Evolutionary conservation across 768 basidiomycete genomes (phyloP), one percentile per base, ranked within the genome.

Genomic region (Amyloporia xantha): DNA sequence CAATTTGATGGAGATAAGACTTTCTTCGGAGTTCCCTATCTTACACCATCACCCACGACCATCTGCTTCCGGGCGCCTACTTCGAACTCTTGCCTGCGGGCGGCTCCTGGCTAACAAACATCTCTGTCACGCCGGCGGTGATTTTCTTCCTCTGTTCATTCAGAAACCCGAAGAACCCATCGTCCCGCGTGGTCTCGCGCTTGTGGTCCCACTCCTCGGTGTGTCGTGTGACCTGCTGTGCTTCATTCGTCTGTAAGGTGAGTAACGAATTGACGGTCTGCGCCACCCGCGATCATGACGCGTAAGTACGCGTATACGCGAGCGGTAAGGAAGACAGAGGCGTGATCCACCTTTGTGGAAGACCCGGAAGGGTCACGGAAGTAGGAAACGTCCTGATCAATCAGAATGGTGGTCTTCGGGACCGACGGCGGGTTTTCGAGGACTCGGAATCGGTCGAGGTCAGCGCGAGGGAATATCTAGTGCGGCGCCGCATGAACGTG

Each of bases 321-420:
- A 15, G 9, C 30, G 30, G 15, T 15, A 33, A 33, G 15, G 30
- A 15, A 33, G n/a, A n/a, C n/a, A 7, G 30, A 33, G 15, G 30
- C 30, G 15, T 15, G 2, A 48, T 49, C 7, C 44, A 67, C 69
- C 63, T 76, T 75, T n/a, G 66, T 73, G 0, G 75, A 73, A 7
- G 66, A 62, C 13, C 64, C 57, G 2, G 68, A 58, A 1, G 66
- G 58, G 43, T 71, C 61, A 13, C 69, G 66, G 57, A 60, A 75
- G 55, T 75, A 76, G 0, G 68, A 60, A 4, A 77, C 73, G 47
- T 77, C 72, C 55, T 71, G 73, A 55, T 75, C 73, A 41, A 75
- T 71, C 26, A 76, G 62, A 23, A 76, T 62, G 10, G 63, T 68
- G 49, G 59, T 71, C 33, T 63, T 53, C 13, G 68, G 64, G 4